Percentiles rank a stretch among this genome's conserved stretches.
Evolutionary conservation across 225 moss, liverwort and hornwort genomes (phyloP).

Genomic region (Neckera pumila): DNA sequence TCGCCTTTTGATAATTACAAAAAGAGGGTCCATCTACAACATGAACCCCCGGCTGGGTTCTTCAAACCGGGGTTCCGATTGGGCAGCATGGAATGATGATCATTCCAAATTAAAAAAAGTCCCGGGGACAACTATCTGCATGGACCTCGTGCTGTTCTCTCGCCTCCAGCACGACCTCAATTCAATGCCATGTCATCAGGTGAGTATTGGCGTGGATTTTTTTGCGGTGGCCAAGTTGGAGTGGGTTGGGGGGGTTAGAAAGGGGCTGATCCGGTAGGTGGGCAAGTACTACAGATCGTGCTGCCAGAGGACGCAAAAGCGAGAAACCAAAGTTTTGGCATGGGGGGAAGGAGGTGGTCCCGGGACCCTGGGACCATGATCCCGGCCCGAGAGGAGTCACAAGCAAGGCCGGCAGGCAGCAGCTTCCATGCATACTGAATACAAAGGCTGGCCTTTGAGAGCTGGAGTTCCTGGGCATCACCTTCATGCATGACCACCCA

Average conservation of each 20-base stretch:
- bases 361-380: background rate
- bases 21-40: too few relatives aligned
- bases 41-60: background rate
- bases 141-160: background rate
- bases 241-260: background rate
- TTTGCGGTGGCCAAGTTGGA: background rate
- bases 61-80: background rate
- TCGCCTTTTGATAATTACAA: too few relatives aligned
- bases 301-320: background rate
- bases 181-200: background rate
- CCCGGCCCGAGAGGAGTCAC: background rate
- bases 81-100: background rate
- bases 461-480: too few relatives aligned
- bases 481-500: slow-evolving; percentile 9
- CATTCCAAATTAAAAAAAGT: background rate
- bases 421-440: background rate
- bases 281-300: background rate
- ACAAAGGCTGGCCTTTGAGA: too few relatives aligned
- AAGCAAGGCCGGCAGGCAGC: background rate
- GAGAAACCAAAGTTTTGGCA: background rate
- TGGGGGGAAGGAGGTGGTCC: slow-evolving; percentile 5
- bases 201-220: background rate
- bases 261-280: background rate
- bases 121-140: background rate
- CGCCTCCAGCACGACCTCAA: background rate